Conservation (phyloP, 2,329 filamentous ascomycete species). For the Lecanoromycetidae sp. region DNA sequence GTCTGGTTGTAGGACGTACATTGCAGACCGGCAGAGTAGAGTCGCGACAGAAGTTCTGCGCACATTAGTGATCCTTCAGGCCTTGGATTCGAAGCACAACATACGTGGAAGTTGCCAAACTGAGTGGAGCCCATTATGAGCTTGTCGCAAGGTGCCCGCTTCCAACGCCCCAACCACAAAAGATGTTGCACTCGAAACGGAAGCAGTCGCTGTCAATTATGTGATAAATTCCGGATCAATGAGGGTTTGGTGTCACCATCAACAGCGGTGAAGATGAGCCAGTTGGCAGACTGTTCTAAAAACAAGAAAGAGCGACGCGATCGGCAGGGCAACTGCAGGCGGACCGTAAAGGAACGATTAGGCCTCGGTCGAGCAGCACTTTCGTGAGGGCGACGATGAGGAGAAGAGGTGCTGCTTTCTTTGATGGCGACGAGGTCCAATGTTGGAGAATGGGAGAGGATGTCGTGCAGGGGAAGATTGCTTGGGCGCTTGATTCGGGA, state of each 20-base stretch:
- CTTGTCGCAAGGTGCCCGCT: neutral
- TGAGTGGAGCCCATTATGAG: slow-evolving; percentile 40
- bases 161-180: neutral
- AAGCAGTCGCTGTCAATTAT: neutral
- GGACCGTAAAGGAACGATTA: neutral
- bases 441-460: neutral
- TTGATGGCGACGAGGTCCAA: slow-evolving; percentile 3
- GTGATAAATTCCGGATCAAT: neutral
- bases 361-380: neutral
- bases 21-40: slow-evolving; percentile 76
- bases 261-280: neutral
- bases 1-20: slow-evolving; percentile 44
- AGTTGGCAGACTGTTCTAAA: slow-evolving; percentile 5
- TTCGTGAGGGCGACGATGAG: slow-evolving; percentile 1
- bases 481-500: neutral
- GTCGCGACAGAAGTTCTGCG: slow-evolving; percentile 69
- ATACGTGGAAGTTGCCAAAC: slow-evolving; percentile 48
- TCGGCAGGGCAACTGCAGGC: slow-evolving; percentile 8
- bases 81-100: slow-evolving; percentile 18
- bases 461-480: slow-evolving; percentile 6
- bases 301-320: slow-evolving; percentile 16
- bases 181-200: neutral
- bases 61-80: slow-evolving; percentile 7
- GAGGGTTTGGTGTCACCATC: too few relatives aligned
- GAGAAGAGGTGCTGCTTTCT: neutral